A percentile compares a stretch with the other conserved stretches of the same genome.
Conservation (phyloP, 2,329 filamentous ascomycete genomes). For the Apiospora pterosperma region DNA sequence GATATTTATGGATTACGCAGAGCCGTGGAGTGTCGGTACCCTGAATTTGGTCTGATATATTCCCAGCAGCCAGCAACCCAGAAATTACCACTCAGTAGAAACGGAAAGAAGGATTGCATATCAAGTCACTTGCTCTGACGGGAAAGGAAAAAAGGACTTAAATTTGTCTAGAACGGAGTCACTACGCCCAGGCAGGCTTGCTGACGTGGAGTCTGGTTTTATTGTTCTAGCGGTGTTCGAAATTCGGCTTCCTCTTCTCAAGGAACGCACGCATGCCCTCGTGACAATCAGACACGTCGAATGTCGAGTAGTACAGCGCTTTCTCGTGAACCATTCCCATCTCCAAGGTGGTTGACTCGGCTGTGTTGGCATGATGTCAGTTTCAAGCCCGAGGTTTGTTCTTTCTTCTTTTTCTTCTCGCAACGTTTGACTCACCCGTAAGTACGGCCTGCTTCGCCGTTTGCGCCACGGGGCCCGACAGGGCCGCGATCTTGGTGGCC, state of each 20-base stretch:
- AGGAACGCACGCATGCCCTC: conserved; percentile 39
- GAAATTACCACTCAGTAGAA: too few relatives aligned
- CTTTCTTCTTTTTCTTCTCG: too few relatives aligned
- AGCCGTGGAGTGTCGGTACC: too few relatives aligned
- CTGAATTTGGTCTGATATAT: too few relatives aligned
- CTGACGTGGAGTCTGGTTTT: background rate
- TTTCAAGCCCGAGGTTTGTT: too few relatives aligned
- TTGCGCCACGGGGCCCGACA: conserved; percentile 35
- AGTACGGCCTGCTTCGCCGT: conserved; percentile 42
- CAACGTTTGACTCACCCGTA: conserved; percentile 32
- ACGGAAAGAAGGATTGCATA: background rate
- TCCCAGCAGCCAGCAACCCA: too few relatives aligned
- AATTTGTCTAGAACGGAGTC: background rate
- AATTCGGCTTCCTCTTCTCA: conserved; percentile 30
- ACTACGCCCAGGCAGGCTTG: background rate
- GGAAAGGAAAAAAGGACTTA: too few relatives aligned
- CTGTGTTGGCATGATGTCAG: background rate
- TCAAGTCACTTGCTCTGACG: background rate
- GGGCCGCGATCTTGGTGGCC: conserved; percentile 35
- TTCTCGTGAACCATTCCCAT: conserved; percentile 35
- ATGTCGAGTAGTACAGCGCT: conserved; percentile 33
- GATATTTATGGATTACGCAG: too few relatives aligned
- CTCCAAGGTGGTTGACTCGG: conserved; percentile 22
- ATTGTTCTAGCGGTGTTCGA: conserved; percentile 14
- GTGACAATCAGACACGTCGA: conserved; percentile 34